A percentile compares a stretch with the other conserved stretches of the same genome.
phyloP scores from a whole-genome alignment of 768 basidiomycete genomes.

The Tylopilus balloui region DNA sequence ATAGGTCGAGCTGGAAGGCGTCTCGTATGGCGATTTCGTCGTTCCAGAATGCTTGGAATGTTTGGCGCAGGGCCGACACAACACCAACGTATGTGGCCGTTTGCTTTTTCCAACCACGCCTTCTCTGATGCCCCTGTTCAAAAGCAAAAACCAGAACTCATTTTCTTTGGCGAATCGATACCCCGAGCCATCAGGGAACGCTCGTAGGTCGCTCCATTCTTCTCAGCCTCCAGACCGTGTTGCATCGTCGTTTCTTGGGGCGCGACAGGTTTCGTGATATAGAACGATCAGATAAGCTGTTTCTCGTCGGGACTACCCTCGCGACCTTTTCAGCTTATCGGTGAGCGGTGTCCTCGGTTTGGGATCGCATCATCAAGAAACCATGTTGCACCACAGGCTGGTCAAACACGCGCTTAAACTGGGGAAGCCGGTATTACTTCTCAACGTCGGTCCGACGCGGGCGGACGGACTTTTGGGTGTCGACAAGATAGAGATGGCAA shows the following conservation, averaged over 20 bases:
- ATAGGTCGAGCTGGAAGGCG: constrained; percentile 77
- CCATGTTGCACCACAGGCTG: constrained; percentile 42
- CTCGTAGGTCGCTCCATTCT: constrained; percentile 50
- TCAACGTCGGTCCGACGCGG: constrained; percentile 87
- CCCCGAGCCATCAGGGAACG: constrained; percentile 55
- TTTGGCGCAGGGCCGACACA: constrained; percentile 48
- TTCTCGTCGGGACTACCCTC: constrained; percentile 85
- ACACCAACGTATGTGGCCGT: constrained; percentile 51
- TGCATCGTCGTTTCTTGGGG: neutral
- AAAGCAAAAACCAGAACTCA: constrained; percentile 75
- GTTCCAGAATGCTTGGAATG: constrained; percentile 78
- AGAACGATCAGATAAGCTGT: constrained; percentile 57
- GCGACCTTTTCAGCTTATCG: constrained; percentile 92
- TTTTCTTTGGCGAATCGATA: constrained; percentile 92
- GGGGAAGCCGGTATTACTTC: constrained; percentile 71
- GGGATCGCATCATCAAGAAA: neutral
- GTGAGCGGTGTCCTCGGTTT: constrained; percentile 32
- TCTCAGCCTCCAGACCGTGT: neutral
- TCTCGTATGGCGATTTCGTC: constrained; percentile 70
- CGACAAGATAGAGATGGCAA: constrained; percentile 75
- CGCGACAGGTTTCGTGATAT: constrained; percentile 50
- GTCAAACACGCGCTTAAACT: constrained; percentile 74
- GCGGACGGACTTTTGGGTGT: constrained; percentile 68
- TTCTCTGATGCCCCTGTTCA: constrained; percentile 21
- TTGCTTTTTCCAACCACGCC: neutral